phyloP scores from a whole-genome alignment of 345 rosid species.

The Euphorbia lathyris region DNA sequence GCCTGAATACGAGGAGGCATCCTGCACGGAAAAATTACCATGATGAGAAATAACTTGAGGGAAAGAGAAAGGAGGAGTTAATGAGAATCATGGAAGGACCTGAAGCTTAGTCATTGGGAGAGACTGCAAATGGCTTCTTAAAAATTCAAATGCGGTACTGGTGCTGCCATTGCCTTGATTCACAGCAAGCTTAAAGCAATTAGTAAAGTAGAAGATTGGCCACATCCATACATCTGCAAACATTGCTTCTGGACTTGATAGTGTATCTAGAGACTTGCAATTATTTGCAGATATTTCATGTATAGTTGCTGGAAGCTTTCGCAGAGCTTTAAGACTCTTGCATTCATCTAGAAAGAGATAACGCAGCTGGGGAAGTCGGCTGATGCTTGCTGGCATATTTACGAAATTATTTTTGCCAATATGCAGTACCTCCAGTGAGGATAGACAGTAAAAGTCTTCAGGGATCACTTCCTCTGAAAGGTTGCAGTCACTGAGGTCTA shows the following conservation, averaged over 20 bases:
- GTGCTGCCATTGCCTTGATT: neutral
- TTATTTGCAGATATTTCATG: slow-evolving; percentile 5
- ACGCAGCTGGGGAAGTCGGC: slow-evolving; percentile 9
- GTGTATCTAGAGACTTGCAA: slow-evolving; percentile 3
- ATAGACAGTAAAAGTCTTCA: neutral
- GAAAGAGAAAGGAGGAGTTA: neutral
- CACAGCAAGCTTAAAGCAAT: slow-evolving; percentile 12
- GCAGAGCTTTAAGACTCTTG: slow-evolving; percentile 9
- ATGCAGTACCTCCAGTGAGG: neutral
- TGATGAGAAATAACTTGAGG: neutral
- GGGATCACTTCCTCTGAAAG: slow-evolving; percentile 11
- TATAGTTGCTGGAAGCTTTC: slow-evolving; percentile 4
- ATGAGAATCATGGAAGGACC: neutral
- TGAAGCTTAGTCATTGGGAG: neutral
- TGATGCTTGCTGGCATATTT: slow-evolving; percentile 4
- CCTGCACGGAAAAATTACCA: slow-evolving; percentile 10
- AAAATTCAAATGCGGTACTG: neutral
- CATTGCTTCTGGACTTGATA: neutral
- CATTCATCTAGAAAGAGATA: slow-evolving; percentile 3
- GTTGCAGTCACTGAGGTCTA: neutral
- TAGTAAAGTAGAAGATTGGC: slow-evolving; percentile 3
- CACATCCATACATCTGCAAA: neutral
- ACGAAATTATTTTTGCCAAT: slow-evolving; percentile 10
- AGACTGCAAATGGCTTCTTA: slow-evolving; percentile 7
- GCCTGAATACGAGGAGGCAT: neutral